These are phyloP conservation scores for Candida tibetensis DNA, from an alignment of 805 yeast genomes.

Conservation along the genomic window DNA sequence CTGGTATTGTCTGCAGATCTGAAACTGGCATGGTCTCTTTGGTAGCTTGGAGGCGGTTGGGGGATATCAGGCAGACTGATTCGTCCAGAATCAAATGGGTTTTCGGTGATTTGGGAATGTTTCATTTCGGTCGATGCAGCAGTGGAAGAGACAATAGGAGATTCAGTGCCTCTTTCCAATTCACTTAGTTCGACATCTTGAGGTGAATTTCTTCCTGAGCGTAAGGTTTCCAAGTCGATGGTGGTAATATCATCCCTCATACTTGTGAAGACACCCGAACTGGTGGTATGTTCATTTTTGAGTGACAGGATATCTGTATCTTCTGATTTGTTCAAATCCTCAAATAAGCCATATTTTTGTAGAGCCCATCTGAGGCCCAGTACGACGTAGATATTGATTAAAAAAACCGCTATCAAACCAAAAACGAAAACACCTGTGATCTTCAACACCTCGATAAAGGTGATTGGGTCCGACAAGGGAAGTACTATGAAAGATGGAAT, in stretches of 20 bases:
- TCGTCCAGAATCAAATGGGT: conserved; percentile 14
- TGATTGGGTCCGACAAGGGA: conserved; percentile 64
- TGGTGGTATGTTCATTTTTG: conserved; percentile 6
- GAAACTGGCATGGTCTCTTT: background rate
- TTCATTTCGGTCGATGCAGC: background rate
- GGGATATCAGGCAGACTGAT: conserved; percentile 1
- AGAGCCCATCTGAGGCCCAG: conserved; percentile 19
- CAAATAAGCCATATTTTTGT: conserved; percentile 7
- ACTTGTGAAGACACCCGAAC: conserved; percentile 18
- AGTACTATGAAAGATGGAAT: conserved; percentile 73
- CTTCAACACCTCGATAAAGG: conserved; percentile 65
- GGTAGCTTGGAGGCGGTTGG: conserved; percentile 7
- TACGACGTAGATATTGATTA: conserved; percentile 43
- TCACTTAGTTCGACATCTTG: background rate
- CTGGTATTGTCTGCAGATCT: background rate
- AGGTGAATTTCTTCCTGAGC: background rate
- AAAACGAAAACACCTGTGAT: conserved; percentile 71
- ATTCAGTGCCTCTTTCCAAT: background rate
- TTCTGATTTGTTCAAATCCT: conserved; percentile 10
- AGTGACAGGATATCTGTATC: conserved; percentile 14
- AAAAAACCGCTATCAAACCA: conserved; percentile 54
- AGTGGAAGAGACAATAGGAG: background rate
- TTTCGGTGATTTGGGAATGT: conserved; percentile 9
- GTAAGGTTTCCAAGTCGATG: conserved; percentile 23
- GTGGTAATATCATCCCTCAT: conserved; percentile 40